Conservation (phyloP, 2,329 filamentous ascomycete species). For the Purpureocillium lavendulum region DNA sequence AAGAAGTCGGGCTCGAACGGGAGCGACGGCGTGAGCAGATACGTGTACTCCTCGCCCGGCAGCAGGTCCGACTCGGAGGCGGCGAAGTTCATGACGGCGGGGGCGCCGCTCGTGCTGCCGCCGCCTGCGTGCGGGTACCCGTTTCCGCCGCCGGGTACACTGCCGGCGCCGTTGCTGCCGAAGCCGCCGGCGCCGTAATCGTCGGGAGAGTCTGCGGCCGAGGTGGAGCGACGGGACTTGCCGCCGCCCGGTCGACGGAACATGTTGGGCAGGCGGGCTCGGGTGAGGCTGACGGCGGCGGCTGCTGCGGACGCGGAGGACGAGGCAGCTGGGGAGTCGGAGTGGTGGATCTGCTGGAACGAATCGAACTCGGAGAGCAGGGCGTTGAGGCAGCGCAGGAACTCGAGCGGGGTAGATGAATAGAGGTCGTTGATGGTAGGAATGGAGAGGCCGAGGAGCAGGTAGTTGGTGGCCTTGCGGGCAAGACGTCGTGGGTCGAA, state of each 20-base stretch:
- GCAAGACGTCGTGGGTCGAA: conserved; percentile 78
- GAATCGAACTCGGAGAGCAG: conserved; percentile 88
- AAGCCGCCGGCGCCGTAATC: no score
- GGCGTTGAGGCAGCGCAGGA: conserved; percentile 76
- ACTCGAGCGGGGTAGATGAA: conserved; percentile 70
- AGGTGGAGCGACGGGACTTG: conserved; percentile 49
- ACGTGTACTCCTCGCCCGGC: conserved; percentile 79
- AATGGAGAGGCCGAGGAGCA: conserved; percentile 85
- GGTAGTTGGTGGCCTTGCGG: conserved; percentile 85
- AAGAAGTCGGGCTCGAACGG: conserved; percentile 97
- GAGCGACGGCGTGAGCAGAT: conserved; percentile 81
- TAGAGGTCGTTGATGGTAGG: conserved; percentile 85
- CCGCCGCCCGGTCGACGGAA: conserved; percentile 55
- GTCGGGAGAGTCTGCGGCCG: conserved; percentile 26
- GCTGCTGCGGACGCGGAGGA: conserved; percentile 33
- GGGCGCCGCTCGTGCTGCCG: conserved; percentile 20
- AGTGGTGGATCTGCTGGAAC: conserved; percentile 79
- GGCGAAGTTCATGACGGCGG: conserved; percentile 46
- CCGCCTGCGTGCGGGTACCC: no score
- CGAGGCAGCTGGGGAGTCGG: conserved; percentile 47
- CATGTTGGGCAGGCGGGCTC: conserved; percentile 76
- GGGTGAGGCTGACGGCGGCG: conserved; percentile 55
- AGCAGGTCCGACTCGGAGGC: conserved; percentile 58
- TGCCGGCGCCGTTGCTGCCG: no score
- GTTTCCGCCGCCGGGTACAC: no score